Evolutionary conservation across 2,329 filamentous ascomycete genomes (phyloP).

Genomic region (Aspergillus costaricaensis): DNA sequence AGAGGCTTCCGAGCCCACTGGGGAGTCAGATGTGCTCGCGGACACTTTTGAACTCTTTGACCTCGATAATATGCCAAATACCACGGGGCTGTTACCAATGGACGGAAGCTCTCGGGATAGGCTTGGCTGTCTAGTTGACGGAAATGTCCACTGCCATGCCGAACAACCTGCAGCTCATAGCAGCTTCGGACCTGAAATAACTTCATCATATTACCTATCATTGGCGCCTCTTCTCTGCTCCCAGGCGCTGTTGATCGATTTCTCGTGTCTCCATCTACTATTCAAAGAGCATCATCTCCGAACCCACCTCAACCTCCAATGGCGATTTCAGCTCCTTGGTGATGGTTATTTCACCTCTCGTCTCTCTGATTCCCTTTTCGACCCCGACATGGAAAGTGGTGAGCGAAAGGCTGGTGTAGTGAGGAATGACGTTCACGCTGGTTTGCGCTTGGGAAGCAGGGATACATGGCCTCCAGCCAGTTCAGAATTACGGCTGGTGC

Average conservation of each 20-base stretch:
- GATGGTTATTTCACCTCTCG: conserved; percentile 81
- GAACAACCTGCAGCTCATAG: conserved; percentile 17
- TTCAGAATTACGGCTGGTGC: conserved; percentile 83
- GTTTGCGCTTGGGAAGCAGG: conserved; percentile 76
- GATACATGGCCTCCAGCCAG: conserved; percentile 91
- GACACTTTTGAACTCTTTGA: conserved; percentile 39
- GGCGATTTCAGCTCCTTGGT: conserved; percentile 78
- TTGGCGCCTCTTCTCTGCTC: conserved; percentile 72
- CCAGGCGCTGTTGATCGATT: conserved; percentile 76
- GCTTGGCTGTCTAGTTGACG: conserved; percentile 32
- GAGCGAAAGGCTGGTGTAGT: conserved; percentile 71
- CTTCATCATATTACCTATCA: conserved; percentile 65
- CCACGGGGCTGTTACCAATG: conserved; percentile 28
- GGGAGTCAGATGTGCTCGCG: conserved; percentile 13
- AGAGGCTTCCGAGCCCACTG: not conserved
- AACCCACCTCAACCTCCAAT: conserved; percentile 72
- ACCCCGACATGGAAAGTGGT: conserved; percentile 76
- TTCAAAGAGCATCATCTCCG: conserved; percentile 73
- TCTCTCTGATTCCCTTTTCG: conserved; percentile 80
- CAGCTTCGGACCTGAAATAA: conserved; percentile 43
- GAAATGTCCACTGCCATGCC: conserved; percentile 17
- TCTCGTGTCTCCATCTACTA: conserved; percentile 72
- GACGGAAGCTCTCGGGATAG: conserved; percentile 29
- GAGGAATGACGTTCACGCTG: conserved; percentile 71
- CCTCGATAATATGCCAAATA: conserved; percentile 32